Percentiles rank a stretch among this genome's conserved stretches.
These are phyloP conservation scores for Aegle marmelos DNA, from an alignment of 345 rosid species.

Conservation along the genomic window DNA sequence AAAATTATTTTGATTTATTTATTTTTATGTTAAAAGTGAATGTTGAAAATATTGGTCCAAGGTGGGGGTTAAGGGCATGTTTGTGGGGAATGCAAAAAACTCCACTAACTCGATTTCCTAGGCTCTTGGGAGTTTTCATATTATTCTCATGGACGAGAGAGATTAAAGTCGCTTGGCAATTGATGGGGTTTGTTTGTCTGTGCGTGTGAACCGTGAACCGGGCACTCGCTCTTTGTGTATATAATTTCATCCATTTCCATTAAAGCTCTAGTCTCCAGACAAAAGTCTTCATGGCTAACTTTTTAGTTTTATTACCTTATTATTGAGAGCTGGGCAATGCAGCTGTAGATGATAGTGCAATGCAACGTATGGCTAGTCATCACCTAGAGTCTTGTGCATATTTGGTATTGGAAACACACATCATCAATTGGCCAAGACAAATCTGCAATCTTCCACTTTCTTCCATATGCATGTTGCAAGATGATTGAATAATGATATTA, in stretches of 20 bases:
- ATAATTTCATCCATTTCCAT: not conserved
- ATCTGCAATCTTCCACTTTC: not conserved
- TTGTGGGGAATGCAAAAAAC: slow-evolving; percentile 51
- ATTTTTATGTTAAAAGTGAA: slow-evolving; percentile 15
- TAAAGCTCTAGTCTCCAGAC: slow-evolving; percentile 28
- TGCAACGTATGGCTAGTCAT: slow-evolving; percentile 11
- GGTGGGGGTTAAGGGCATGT: slow-evolving; percentile 44
- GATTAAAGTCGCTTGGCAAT: slow-evolving; percentile 19
- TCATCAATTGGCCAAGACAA: not conserved
- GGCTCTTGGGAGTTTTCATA: slow-evolving; percentile 56
- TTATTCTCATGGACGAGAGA: slow-evolving; percentile 27
- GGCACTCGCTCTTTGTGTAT: not conserved
- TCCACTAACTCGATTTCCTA: slow-evolving; percentile 73
- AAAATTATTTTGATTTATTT: not conserved
- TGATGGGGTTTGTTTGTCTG: slow-evolving; percentile 41
- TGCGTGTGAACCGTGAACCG: slow-evolving; percentile 31
- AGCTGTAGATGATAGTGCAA: not conserved
- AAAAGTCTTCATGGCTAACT: slow-evolving; percentile 35
- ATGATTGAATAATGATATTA: slow-evolving; percentile 3
- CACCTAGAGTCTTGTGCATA: slow-evolving; percentile 25
- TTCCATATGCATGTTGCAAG: not conserved
- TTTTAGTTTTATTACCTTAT: slow-evolving; percentile 50
- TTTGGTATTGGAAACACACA: slow-evolving; percentile 14
- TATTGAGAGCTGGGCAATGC: slow-evolving; percentile 25
- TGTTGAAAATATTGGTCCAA: slow-evolving; percentile 35